phyloP scores from a whole-genome alignment of 805 yeast genomes.

The Zygoascus biomembranicola region DNA sequence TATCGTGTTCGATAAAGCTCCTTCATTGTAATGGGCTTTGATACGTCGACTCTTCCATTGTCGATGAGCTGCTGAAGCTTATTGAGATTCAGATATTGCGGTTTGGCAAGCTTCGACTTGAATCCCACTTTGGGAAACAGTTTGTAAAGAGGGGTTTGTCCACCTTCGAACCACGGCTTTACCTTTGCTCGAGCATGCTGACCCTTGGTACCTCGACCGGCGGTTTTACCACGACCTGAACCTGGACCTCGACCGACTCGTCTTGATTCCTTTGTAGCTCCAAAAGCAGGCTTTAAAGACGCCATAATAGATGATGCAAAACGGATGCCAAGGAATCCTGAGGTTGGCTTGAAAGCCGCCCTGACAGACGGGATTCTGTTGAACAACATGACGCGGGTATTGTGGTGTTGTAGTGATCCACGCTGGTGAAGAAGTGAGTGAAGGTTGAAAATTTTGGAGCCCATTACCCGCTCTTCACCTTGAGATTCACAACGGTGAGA shows the following conservation, averaged over 20 bases:
- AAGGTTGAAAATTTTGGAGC: background rate
- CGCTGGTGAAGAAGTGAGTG: background rate
- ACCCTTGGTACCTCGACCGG: constrained; percentile 98
- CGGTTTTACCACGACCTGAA: constrained; percentile 78
- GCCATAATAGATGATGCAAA: constrained; percentile 15
- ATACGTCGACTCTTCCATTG: constrained; percentile 50
- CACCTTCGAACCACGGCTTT: constrained; percentile 96
- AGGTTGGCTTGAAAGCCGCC: background rate
- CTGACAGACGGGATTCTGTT: background rate
- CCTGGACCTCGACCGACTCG: constrained; percentile 96
- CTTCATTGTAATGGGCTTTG: constrained; percentile 53
- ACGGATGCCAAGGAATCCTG: background rate
- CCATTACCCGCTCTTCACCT: background rate
- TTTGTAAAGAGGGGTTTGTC: constrained; percentile 88
- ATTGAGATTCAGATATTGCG: constrained; percentile 50
- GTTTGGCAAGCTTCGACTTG: constrained; percentile 31
- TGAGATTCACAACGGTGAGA: background rate
- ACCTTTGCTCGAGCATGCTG: constrained; percentile 92
- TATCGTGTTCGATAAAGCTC: constrained; percentile 70
- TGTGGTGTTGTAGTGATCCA: background rate
- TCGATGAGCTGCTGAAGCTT: constrained; percentile 66
- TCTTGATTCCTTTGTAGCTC: constrained; percentile 30
- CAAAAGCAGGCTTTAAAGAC: constrained; percentile 24
- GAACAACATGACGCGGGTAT: background rate
- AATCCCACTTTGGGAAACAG: constrained; percentile 81